These are phyloP conservation scores for Didymella exigua DNA, from an alignment of 2,329 filamentous ascomycete genomes.

Conservation along the genomic window DNA sequence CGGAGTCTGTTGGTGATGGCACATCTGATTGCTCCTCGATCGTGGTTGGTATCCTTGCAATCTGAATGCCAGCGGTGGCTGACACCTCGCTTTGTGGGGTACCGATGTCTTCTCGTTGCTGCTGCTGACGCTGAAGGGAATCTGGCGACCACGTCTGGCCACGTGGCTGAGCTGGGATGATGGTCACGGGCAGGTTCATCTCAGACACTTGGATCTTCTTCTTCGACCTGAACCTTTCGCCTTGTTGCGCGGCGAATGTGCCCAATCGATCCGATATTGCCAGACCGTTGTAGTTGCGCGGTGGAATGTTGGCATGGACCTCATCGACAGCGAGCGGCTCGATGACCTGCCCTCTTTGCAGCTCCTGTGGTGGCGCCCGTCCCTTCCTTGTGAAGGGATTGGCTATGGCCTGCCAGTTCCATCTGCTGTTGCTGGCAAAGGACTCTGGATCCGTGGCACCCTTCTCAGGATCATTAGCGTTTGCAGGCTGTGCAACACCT, in stretches of 20 bases:
- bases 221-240: conserved; percentile 51
- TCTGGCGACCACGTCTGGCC: conserved; percentile 62
- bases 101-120: conserved; percentile 5
- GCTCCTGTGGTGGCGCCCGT: conserved; percentile 63
- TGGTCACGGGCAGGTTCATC: conserved; percentile 60
- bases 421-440: conserved; percentile 30
- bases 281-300: conserved; percentile 52
- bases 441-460: conserved; percentile 22
- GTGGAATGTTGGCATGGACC: conserved; percentile 43
- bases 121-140: conserved; percentile 31
- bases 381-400: conserved; percentile 65
- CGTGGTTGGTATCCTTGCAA: conserved; percentile 24
- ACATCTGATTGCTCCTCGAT: conserved; percentile 23
- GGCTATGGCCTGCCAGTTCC: conserved; percentile 58
- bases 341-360: conserved; percentile 61
- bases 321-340: conserved; percentile 49
- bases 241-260: conserved; percentile 57
- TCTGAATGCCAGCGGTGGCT: conserved; percentile 20
- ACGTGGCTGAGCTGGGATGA: conserved; percentile 64
- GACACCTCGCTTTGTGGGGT: conserved; percentile 14
- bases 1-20: conserved; percentile 21
- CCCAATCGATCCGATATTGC: conserved; percentile 54
- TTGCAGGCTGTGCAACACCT: conserved; percentile 11
- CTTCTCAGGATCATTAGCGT: conserved; percentile 40
- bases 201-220: conserved; percentile 45